Conservation (phyloP, 768 basidiomycete species). For the Filobasidium floriforme region DNA sequence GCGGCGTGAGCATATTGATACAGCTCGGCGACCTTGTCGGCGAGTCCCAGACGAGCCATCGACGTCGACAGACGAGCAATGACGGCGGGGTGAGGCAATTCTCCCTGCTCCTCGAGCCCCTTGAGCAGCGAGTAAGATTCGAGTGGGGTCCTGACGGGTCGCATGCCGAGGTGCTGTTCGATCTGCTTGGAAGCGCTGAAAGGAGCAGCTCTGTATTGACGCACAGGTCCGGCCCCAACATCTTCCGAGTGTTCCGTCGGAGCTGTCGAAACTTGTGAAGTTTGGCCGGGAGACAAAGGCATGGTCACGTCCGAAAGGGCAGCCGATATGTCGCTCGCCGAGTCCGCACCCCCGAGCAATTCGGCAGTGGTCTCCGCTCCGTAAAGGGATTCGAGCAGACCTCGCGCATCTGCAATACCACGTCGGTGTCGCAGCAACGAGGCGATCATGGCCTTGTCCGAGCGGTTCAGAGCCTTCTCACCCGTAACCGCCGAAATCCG, state of each 20-base stretch:
- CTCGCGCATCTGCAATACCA: background rate
- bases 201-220: constrained; percentile 1
- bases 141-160: constrained; percentile 36
- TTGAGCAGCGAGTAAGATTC: constrained; percentile 53
- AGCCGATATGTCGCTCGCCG: constrained; percentile 1
- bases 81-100: constrained; percentile 44
- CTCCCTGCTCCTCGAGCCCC: constrained; percentile 23
- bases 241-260: constrained; percentile 17
- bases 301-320: constrained; percentile 3
- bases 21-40: constrained; percentile 57
- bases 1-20: constrained; percentile 64
- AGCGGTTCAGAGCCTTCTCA: constrained; percentile 39
- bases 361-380: constrained; percentile 1
- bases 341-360: background rate
- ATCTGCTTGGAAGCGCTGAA: constrained; percentile 20
- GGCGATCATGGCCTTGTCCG: constrained; percentile 56
- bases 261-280: constrained; percentile 15
- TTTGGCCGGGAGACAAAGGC: background rate
- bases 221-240: background rate
- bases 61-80: constrained; percentile 61
- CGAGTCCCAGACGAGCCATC: constrained; percentile 58
- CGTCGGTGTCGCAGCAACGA: constrained; percentile 70
- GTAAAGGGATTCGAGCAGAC: background rate
- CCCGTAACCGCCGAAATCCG: constrained; percentile 4
- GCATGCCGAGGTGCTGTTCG: constrained; percentile 25